Base-by-base conservation (phyloP, 306 rosid species). In the Vachellia pachyceras region DNA sequence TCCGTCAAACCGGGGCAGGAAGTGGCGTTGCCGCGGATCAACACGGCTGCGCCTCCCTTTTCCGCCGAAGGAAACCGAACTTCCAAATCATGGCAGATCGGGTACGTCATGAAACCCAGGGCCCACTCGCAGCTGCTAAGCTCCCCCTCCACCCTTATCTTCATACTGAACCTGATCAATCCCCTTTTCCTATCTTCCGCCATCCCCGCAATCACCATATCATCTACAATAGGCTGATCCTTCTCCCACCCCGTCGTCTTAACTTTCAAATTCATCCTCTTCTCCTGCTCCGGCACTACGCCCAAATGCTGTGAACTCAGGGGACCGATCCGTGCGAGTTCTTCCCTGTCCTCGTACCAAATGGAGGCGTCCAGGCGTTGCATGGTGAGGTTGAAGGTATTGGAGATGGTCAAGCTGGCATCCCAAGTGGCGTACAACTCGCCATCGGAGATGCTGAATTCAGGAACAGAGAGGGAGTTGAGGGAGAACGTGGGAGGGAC, bases 241-340 rank as follows among this genome's bases (percentile, higher is more conserved):
- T 4, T 66, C 76, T 81, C 84, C 84, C 84, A 81, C 11, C 80
- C 79, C 20, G 84, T 81, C 4, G 80, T 74, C 15, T 65, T 52
- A 12, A 75, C 66, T 22, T 3, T 66, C 61, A 81, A 33, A 11
- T n/a, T 33, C 70, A 81, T 5, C 13, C 17, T 66, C 46, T 40
- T 81, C n/a, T 65, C 42, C 69, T 80, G 65, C n/a, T 71, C 49
- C 49, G 52, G 47, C 1, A 23, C 5, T 25, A 46, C 33, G 9
- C 41, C 36, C 37, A 45, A 14, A 23, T 45, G 23, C 25, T 10
- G 10, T 29, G 52, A 5, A 41, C 11, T 5, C 3, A 4, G 3
- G 60, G 60, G 42, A 45, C 23, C 8, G 23, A 71, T 23, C 42
- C 13, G 4, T 14, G 75, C 58, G 14, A 71, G 60, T 3, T 60